Evolutionary conservation across 2,329 filamentous ascomycete genomes (phyloP).

Genomic region (Trichoderma polysporum): DNA sequence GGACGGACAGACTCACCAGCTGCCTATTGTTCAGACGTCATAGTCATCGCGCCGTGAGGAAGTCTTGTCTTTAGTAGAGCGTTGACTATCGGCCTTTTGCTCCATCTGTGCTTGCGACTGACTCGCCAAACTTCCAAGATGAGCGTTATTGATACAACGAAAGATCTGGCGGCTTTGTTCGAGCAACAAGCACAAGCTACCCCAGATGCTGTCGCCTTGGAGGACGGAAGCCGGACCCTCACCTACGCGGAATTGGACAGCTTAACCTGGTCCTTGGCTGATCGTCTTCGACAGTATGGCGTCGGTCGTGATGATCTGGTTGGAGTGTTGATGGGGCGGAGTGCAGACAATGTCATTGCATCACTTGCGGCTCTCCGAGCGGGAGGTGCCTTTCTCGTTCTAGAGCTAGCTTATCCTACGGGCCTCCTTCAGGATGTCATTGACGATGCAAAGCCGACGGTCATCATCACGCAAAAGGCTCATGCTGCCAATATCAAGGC

Average conservation of each 20-base stretch:
- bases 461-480: conserved; percentile 66
- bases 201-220: conserved; percentile 68
- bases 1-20: background rate
- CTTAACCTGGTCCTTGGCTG: conserved; percentile 64
- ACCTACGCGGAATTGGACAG: conserved; percentile 72
- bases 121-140: conserved; percentile 41
- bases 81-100: background rate
- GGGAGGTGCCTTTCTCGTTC: conserved; percentile 75
- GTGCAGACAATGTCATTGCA: conserved; percentile 76
- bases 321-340: conserved; percentile 72
- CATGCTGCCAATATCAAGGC: conserved; percentile 66
- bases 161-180: conserved; percentile 73
- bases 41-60: background rate
- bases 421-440: conserved; percentile 73
- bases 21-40: background rate
- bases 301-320: conserved; percentile 73
- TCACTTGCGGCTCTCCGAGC: conserved; percentile 76
- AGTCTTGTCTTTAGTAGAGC: background rate
- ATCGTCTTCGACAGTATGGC: conserved; percentile 63
- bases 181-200: conserved; percentile 65
- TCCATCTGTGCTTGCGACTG: background rate
- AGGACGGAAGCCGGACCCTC: conserved; percentile 65
- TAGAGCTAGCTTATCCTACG: conserved; percentile 76
- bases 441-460: conserved; percentile 69
- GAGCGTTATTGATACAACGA: conserved; percentile 67